phyloP scores from a whole-genome alignment of 352 stramenopile genomes.

The Phytophthora brassicae region DNA sequence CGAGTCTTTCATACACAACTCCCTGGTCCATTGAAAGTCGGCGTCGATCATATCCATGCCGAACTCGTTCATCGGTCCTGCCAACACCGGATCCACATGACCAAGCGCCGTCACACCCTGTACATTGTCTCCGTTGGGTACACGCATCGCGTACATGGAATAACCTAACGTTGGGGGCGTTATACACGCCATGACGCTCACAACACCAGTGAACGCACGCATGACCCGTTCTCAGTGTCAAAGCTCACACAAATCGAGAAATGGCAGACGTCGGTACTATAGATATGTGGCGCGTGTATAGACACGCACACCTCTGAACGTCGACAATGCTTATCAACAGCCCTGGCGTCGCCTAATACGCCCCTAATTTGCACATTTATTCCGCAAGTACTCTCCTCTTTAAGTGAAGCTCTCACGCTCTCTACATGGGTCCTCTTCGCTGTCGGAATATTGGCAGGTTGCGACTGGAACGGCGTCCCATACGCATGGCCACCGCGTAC shows the following conservation, averaged over 20 bases:
- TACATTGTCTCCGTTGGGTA: constrained; percentile 43
- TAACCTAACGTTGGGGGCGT: constrained; percentile 1
- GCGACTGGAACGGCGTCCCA: constrained; percentile 1
- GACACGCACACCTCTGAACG: constrained; percentile 7
- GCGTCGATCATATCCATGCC: constrained; percentile 33
- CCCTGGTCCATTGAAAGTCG: constrained; percentile 30
- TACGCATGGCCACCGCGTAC: constrained; percentile 17
- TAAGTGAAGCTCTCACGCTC: background rate
- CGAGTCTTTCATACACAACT: constrained; percentile 35
- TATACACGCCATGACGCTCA: background rate
- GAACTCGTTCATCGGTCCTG: constrained; percentile 33
- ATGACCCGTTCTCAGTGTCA: background rate
- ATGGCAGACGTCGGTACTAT: background rate
- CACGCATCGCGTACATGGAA: constrained; percentile 26
- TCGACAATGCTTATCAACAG: constrained; percentile 7
- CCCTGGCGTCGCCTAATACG: background rate
- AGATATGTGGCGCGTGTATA: constrained; percentile 23
- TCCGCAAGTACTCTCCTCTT: too few relatives aligned
- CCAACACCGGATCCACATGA: constrained; percentile 22
- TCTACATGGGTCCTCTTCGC: constrained; percentile 14
- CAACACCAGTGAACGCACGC: background rate
- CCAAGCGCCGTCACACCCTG: constrained; percentile 30
- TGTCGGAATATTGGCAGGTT: constrained; percentile 29
- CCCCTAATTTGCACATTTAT: constrained; percentile 2
- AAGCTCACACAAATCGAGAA: constrained; percentile 2